phyloP scores from a whole-genome alignment of 345 rosid genomes.

The Brassica nigra region DNA sequence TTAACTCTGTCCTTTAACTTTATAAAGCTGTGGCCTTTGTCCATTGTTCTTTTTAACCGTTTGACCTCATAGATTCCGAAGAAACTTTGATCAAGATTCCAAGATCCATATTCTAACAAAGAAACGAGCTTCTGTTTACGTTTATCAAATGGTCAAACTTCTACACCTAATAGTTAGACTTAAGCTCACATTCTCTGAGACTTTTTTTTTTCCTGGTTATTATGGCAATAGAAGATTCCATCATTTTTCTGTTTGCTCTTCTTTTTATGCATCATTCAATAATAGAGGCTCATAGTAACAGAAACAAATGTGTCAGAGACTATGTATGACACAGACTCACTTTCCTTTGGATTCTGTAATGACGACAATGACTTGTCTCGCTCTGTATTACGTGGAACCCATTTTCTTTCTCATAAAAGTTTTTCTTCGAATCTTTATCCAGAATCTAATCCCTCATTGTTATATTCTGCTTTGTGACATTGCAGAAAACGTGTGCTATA shows the following conservation, averaged over 20 bases:
- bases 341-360: conserved; percentile 28
- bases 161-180: neutral
- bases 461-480: conserved; percentile 15
- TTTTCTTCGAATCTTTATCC: neutral
- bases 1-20: conserved; percentile 36
- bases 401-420: neutral
- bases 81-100: conserved; percentile 32
- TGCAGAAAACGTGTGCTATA: conserved; percentile 90
- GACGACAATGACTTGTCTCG: conserved; percentile 29
- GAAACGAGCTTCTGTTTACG: neutral
- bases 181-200: conserved; percentile 8
- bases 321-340: conserved; percentile 38
- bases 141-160: conserved; percentile 12
- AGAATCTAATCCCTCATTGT: neutral
- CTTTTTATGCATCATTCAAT: conserved; percentile 51
- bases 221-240: conserved; percentile 43
- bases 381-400: conserved; percentile 23
- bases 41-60: conserved; percentile 37
- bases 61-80: conserved; percentile 43
- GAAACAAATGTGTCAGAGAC: conserved; percentile 42
- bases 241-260: conserved; percentile 38
- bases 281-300: conserved; percentile 47
- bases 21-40: conserved; percentile 32
- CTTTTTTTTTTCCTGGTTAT: neutral
- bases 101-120: conserved; percentile 12